Conservation (phyloP, 2,329 filamentous ascomycete genomes). For the Emergomyces pasteurianus region DNA sequence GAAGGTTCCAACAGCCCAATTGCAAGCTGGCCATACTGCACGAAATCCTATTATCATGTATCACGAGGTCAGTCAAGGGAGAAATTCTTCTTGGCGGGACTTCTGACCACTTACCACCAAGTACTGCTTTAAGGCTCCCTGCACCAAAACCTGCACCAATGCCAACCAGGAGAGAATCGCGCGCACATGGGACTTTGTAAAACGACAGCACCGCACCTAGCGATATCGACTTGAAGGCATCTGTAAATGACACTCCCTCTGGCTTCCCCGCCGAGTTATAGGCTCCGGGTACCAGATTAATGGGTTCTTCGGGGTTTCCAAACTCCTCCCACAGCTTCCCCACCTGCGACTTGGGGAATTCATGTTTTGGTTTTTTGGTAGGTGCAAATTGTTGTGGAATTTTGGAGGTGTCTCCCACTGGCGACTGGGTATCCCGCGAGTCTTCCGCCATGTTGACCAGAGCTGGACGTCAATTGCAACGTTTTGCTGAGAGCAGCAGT, state of each 20-base stretch:
- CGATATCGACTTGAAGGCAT: constrained; percentile 33
- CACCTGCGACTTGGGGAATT: constrained; percentile 34
- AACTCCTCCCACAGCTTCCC: constrained; percentile 38
- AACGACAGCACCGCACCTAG: constrained; percentile 48
- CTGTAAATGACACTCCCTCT: constrained; percentile 30
- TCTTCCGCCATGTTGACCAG: constrained; percentile 9
- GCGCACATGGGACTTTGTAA: constrained; percentile 70
- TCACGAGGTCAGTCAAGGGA: constrained; percentile 2
- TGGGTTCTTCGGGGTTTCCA: constrained; percentile 37
- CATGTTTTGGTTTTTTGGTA: constrained; percentile 27
- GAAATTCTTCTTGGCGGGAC: background rate
- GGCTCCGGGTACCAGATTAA: constrained; percentile 45
- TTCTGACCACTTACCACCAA: constrained; percentile 49
- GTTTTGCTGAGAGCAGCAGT: no score
- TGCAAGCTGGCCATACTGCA: constrained; percentile 55
- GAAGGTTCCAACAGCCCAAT: constrained; percentile 77
- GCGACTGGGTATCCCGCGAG: constrained; percentile 7
- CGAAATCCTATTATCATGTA: constrained; percentile 31
- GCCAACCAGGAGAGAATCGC: constrained; percentile 70
- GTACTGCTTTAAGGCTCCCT: constrained; percentile 60
- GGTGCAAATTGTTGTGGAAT: constrained; percentile 7
- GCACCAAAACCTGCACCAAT: constrained; percentile 68
- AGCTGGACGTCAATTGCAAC: background rate
- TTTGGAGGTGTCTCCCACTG: background rate
- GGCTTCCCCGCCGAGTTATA: constrained; percentile 44